Conservation (phyloP, 495 filamentous ascomycete species). For the Achaetomiella virescens region DNA sequence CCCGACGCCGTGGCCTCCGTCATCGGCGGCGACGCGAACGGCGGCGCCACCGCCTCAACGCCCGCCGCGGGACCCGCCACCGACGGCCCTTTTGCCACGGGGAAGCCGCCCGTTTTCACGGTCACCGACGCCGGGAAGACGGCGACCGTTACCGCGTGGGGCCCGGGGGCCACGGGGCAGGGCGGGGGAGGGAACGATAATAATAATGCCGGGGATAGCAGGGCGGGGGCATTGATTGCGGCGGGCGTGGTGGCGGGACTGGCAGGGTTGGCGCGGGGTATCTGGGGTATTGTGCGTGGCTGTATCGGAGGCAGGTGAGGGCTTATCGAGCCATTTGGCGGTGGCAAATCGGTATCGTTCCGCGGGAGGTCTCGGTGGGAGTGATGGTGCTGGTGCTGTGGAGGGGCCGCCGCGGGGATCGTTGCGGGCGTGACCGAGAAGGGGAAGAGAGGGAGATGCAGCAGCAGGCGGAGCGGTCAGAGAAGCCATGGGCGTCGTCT, state of each 20-base stretch:
- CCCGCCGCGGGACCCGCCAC: conserved; percentile 57
- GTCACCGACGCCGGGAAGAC: conserved; percentile 52
- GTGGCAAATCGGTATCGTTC: conserved; percentile 43
- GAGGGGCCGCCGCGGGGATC: neutral
- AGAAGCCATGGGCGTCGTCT: no score
- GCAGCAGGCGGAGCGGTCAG: no score
- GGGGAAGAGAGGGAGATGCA: conserved; percentile 9
- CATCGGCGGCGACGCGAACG: conserved; percentile 55
- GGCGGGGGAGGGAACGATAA: neutral
- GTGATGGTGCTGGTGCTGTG: conserved; percentile 5
- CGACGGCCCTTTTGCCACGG: conserved; percentile 62
- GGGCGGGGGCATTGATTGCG: conserved; percentile 47
- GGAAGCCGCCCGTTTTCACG: conserved; percentile 57
- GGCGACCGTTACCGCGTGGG: conserved; percentile 46
- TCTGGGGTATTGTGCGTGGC: conserved; percentile 65
- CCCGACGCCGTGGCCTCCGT: conserved; percentile 53
- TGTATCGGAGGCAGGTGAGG: conserved; percentile 57
- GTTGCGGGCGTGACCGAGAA: conserved; percentile 11
- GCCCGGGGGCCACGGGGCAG: conserved; percentile 12
- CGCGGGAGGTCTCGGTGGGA: neutral
- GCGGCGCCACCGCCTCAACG: conserved; percentile 61
- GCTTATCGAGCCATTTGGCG: conserved; percentile 59
- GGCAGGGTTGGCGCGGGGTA: conserved; percentile 51
- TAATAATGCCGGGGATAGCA: neutral
- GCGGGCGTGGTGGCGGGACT: conserved; percentile 58